These are phyloP conservation scores for Hypocreales sp. DNA, from an alignment of 2,329 filamentous ascomycete genomes.

Conservation along the genomic window DNA sequence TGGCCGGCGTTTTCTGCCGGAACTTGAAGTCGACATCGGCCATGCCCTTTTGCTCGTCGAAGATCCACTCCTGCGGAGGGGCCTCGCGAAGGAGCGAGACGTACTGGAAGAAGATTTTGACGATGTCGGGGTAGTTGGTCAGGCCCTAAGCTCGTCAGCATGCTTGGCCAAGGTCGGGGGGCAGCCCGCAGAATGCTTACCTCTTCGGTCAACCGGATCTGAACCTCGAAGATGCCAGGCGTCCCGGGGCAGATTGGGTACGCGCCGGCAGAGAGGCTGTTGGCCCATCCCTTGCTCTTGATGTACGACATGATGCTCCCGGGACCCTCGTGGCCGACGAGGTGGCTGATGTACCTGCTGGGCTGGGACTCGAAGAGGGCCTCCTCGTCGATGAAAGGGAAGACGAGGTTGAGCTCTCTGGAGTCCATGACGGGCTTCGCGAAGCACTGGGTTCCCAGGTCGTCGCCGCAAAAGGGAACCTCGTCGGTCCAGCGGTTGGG, in stretches of 20 bases:
- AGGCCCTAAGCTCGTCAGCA: conserved; percentile 32
- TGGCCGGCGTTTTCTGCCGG: conserved; percentile 81
- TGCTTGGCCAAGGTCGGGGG: background rate
- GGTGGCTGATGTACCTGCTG: conserved; percentile 70
- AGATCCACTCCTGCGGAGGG: conserved; percentile 82
- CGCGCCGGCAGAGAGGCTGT: conserved; percentile 63
- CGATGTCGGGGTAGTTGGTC: conserved; percentile 66
- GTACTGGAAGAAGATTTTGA: conserved; percentile 81
- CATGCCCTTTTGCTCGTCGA: conserved; percentile 79
- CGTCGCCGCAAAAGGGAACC: conserved; percentile 30
- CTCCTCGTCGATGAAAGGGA: conserved; percentile 78
- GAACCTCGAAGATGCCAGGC: conserved; percentile 64
- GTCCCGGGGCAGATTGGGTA: conserved; percentile 62
- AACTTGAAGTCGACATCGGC: conserved; percentile 92
- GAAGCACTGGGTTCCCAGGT: conserved; percentile 56
- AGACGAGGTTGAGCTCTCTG: conserved; percentile 62
- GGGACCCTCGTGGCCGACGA: conserved; percentile 85
- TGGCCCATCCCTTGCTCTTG: conserved; percentile 83
- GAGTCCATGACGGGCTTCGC: conserved; percentile 87
- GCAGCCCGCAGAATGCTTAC: too few species aligned
- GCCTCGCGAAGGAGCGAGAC: conserved; percentile 70
- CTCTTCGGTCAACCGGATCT: conserved; percentile 69
- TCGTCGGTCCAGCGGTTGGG: conserved; percentile 39
- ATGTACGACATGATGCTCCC: conserved; percentile 84
- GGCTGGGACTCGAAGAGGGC: conserved; percentile 65